Evolutionary conservation across 768 basidiomycete species (phyloP).

Genomic region (Arthromyces matolae): DNA sequence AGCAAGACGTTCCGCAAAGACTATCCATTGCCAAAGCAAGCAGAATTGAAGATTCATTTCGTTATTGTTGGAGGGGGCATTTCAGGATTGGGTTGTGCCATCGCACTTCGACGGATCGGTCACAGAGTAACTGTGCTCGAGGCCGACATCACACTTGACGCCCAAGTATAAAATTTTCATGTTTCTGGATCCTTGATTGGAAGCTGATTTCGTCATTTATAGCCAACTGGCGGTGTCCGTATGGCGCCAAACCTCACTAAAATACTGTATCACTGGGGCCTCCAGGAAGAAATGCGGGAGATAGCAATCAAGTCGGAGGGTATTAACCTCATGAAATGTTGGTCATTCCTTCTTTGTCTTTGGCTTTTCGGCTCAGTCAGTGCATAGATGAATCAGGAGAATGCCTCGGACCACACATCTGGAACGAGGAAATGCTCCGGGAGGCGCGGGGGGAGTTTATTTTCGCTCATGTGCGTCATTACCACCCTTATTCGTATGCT

Average conservation of each 20-base stretch:
- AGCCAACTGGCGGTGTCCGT: constrained; percentile 27
- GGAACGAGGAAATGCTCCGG: constrained; percentile 49
- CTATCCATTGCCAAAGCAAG: constrained; percentile 14
- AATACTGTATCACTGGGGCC: constrained; percentile 54
- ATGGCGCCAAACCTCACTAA: constrained; percentile 53
- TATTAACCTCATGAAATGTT: constrained; percentile 20
- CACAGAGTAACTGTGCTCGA: constrained; percentile 56
- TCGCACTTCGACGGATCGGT: constrained; percentile 49
- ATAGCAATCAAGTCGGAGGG: constrained; percentile 17
- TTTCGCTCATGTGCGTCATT: constrained; percentile 36
- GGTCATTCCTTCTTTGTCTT: background rate
- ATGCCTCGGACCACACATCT: constrained; percentile 42
- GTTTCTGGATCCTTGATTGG: background rate
- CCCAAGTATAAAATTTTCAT: constrained; percentile 6
- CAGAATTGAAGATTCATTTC: constrained; percentile 27
- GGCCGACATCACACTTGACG: constrained; percentile 16
- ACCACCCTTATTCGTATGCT: background rate
- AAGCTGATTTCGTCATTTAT: background rate
- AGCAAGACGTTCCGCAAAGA: too few relatives aligned
- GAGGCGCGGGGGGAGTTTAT: constrained; percentile 40
- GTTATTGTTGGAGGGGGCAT: constrained; percentile 42
- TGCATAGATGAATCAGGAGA: constrained; percentile 31
- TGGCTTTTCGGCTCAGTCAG: background rate
- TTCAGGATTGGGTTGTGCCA: constrained; percentile 51
- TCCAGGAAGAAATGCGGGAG: constrained; percentile 24